phyloP scores from a whole-genome alignment of 768 basidiomycete species.

The Termitomyces sp. region DNA sequence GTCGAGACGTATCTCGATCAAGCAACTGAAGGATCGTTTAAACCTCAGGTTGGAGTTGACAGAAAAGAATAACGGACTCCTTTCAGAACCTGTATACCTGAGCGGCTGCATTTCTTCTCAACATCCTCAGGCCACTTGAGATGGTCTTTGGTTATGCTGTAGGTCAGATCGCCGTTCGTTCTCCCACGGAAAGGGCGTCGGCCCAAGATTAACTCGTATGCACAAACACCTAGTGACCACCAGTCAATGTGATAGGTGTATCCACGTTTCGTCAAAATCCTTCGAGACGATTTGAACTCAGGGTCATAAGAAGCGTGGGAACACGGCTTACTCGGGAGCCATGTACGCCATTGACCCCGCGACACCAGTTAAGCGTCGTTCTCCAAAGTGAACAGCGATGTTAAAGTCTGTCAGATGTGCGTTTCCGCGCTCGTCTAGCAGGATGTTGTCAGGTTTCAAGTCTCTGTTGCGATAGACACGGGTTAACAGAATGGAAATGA shows the following conservation, averaged over 20 bases:
- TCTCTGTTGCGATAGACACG: conserved; percentile 51
- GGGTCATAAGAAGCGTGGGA: conserved; percentile 3
- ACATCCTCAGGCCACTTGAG: conserved; percentile 90
- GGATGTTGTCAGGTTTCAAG: conserved; percentile 96
- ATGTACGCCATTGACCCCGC: conserved; percentile 99
- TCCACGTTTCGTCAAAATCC: conserved; percentile 85
- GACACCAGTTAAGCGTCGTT: conserved; percentile 82
- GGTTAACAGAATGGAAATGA: conserved; percentile 8
- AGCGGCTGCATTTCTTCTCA: conserved; percentile 67
- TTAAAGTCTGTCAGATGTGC: conserved; percentile 98
- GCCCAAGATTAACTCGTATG: conserved; percentile 89
- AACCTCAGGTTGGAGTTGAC: neutral
- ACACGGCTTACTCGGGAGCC: conserved; percentile 65
- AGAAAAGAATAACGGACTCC: conserved; percentile 48
- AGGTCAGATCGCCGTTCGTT: conserved; percentile 88
- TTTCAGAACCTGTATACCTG: conserved; percentile 75
- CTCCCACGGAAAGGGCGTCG: conserved; percentile 90
- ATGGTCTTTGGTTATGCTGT: conserved; percentile 85
- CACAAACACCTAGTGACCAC: conserved; percentile 95
- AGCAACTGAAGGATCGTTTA: conserved; percentile 53
- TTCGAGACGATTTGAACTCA: conserved; percentile 15
- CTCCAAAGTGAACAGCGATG: conserved; percentile 95
- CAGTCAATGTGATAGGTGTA: conserved; percentile 95
- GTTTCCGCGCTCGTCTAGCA: conserved; percentile 92
- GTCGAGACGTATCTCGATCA: conserved; percentile 76